These are phyloP conservation scores for Jacaranda mimosifolia DNA, from an alignment of 257 asterid species.

Conservation along the genomic window DNA sequence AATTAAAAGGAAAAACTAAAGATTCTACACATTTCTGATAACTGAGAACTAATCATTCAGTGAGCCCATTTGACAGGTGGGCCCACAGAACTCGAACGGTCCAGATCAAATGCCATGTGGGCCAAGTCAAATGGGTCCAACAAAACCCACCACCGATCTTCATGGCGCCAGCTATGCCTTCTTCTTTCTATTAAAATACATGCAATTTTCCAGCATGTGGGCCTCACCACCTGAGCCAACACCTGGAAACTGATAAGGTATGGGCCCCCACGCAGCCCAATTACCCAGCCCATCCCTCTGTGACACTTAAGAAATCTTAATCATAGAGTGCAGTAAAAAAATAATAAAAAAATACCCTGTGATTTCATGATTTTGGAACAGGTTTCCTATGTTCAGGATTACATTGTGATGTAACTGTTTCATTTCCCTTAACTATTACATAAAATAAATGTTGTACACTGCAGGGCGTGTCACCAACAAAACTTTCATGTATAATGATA, in stretches of 20 bases:
- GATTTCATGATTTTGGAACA: conserved; percentile 16
- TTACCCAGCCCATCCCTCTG: conserved; percentile 62
- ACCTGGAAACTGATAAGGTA: conserved; percentile 80
- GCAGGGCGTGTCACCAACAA: neutral
- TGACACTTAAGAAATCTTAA: neutral
- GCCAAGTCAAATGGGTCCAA: conserved; percentile 54
- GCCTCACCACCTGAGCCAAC: conserved; percentile 78
- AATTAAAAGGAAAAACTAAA: conserved; percentile 16
- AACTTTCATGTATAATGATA: neutral
- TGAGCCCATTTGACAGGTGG: conserved; percentile 61
- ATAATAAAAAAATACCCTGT: neutral
- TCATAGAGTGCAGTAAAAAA: conserved; percentile 22
- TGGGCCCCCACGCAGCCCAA: conserved; percentile 72
- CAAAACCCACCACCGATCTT: conserved; percentile 82
- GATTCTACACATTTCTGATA: conserved; percentile 39
- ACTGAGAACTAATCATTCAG: conserved; percentile 44
- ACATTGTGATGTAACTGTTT: conserved; percentile 32
- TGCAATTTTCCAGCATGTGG: conserved; percentile 62
- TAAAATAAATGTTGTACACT: neutral
- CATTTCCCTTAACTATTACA: conserved; percentile 29
- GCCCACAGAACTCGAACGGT: conserved; percentile 56
- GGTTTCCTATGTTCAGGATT: conserved; percentile 23
- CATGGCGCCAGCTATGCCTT: conserved; percentile 71
- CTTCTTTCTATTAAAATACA: neutral
- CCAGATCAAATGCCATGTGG: conserved; percentile 51